A percentile compares a stretch with the other conserved stretches of the same genome.
Evolutionary conservation across 352 stramenopile genomes (phyloP).

Genomic region (Phytopythium aichiense): DNA sequence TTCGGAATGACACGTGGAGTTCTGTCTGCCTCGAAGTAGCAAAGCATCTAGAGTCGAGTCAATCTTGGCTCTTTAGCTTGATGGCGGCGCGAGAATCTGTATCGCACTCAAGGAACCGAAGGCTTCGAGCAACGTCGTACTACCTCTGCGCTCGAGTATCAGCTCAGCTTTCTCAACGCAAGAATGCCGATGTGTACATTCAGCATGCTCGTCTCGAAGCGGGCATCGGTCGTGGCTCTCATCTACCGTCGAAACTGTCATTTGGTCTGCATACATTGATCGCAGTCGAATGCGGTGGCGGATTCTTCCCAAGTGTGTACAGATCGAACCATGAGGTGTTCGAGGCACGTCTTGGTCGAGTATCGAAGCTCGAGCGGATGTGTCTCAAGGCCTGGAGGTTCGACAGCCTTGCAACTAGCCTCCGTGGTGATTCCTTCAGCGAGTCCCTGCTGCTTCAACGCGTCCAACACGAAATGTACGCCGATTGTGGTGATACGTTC

Average conservation of each 20-base stretch:
- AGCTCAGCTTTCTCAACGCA: slow-evolving; percentile 16
- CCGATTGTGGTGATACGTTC: slow-evolving; percentile 41
- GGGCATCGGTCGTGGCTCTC: not conserved
- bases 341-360: slow-evolving; percentile 26
- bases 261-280: slow-evolving; percentile 21
- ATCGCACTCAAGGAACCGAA: slow-evolving; percentile 19
- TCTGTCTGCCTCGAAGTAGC: slow-evolving; percentile 33
- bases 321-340: slow-evolving; percentile 39
- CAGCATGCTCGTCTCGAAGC: slow-evolving; percentile 31
- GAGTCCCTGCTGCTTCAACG: slow-evolving; percentile 59
- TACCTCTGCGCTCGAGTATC: slow-evolving; percentile 26
- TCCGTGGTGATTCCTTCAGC: slow-evolving; percentile 38
- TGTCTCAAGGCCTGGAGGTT: slow-evolving; percentile 51
- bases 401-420: slow-evolving; percentile 32
- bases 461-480: slow-evolving; percentile 39
- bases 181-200: slow-evolving; percentile 17
- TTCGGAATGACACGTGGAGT: slow-evolving; percentile 39
- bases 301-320: slow-evolving; percentile 23
- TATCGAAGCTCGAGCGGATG: slow-evolving; percentile 62
- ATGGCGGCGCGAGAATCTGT: slow-evolving; percentile 21
- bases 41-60: slow-evolving; percentile 26
- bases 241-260: slow-evolving; percentile 1
- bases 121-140: slow-evolving; percentile 17
- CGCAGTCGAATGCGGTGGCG: slow-evolving; percentile 28
- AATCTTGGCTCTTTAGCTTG: slow-evolving; percentile 31